These are phyloP conservation scores for Aspergillus incahuasiensis DNA, from an alignment of 495 filamentous ascomycete genomes.

Conservation along the genomic window DNA sequence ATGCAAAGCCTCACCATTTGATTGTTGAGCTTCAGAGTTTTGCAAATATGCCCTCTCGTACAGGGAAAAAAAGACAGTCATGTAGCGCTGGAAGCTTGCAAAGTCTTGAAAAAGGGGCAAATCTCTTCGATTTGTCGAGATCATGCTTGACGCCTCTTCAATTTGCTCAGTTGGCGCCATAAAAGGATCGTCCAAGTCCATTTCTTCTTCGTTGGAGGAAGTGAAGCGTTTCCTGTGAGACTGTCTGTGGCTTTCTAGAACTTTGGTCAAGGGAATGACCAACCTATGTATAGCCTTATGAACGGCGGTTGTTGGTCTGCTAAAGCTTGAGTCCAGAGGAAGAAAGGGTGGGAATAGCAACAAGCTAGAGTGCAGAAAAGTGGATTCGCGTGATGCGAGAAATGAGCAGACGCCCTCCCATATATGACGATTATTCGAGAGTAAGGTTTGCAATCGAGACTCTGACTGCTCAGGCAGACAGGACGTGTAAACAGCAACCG, in stretches of 20 bases:
- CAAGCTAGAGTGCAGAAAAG: constrained; percentile 31
- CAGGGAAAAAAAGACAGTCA: constrained; percentile 35
- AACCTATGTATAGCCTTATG: constrained; percentile 24
- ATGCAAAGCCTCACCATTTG: constrained; percentile 43
- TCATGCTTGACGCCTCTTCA: constrained; percentile 20
- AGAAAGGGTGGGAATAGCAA: constrained; percentile 32
- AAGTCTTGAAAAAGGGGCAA: constrained; percentile 26
- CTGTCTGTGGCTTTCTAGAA: constrained; percentile 42
- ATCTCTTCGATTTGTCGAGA: constrained; percentile 28
- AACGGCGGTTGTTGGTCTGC: constrained; percentile 9
- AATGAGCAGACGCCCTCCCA: constrained; percentile 38
- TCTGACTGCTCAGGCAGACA: constrained; percentile 29
- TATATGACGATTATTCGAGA: constrained; percentile 26
- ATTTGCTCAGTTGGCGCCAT: constrained; percentile 49
- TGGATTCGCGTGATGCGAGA: constrained; percentile 23
- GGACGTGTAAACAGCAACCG: constrained; percentile 29
- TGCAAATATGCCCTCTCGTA: constrained; percentile 25
- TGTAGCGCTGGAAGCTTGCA: constrained; percentile 32
- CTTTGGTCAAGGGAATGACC: constrained; percentile 25
- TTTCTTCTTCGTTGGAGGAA: constrained; percentile 46
- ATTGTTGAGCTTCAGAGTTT: constrained; percentile 30
- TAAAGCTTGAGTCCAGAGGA: constrained; percentile 18
- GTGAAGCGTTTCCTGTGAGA: constrained; percentile 19
- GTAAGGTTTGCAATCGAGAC: constrained; percentile 26
- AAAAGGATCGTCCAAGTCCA: constrained; percentile 78